A percentile compares a stretch with the other conserved stretches of the same genome.
These are phyloP conservation scores for Marchantia polymorpha DNA, from an alignment of 225 moss, liverwort and hornwort species.

Conservation along the genomic window DNA sequence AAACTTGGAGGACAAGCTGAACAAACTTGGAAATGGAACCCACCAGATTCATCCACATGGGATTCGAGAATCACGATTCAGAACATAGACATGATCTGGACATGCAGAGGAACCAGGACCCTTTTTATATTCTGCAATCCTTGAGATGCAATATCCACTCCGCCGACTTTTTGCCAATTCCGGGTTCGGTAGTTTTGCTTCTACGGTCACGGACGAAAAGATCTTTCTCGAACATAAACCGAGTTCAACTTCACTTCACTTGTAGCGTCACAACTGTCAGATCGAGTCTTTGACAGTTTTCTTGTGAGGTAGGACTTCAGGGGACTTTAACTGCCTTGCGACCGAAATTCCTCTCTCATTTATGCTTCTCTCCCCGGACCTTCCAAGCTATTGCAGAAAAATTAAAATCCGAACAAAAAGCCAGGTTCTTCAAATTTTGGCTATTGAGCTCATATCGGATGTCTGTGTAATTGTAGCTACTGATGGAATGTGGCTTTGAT, in stretches of 20 bases:
- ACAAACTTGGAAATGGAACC: background rate
- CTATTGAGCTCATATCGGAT: too few species aligned
- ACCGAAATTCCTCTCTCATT: too few species aligned
- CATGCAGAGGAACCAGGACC: background rate
- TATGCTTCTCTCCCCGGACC: too few species aligned
- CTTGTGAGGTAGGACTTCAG: too few species aligned
- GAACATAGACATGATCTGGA: background rate
- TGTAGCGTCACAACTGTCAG: background rate
- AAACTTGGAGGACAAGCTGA: background rate
- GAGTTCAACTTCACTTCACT: conserved; percentile 1
- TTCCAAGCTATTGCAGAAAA: too few species aligned
- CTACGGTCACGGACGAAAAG: background rate
- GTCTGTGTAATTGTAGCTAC: too few species aligned
- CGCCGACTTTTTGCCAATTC: background rate
- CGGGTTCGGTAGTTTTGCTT: background rate
- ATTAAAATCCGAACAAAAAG: too few species aligned
- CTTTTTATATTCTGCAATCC: background rate
- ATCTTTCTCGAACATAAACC: background rate
- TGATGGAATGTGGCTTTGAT: too few species aligned
- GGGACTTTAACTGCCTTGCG: too few species aligned
- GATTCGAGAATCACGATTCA: background rate
- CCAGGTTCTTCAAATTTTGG: too few species aligned
- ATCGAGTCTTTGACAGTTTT: too few species aligned
- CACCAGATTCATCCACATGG: background rate
- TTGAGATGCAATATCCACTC: background rate